A percentile compares a stretch with the other conserved stretches of the same genome.
These are phyloP conservation scores for Jamesozyma spencerorum DNA, from an alignment of 805 yeast species.

Conservation along the genomic window DNA sequence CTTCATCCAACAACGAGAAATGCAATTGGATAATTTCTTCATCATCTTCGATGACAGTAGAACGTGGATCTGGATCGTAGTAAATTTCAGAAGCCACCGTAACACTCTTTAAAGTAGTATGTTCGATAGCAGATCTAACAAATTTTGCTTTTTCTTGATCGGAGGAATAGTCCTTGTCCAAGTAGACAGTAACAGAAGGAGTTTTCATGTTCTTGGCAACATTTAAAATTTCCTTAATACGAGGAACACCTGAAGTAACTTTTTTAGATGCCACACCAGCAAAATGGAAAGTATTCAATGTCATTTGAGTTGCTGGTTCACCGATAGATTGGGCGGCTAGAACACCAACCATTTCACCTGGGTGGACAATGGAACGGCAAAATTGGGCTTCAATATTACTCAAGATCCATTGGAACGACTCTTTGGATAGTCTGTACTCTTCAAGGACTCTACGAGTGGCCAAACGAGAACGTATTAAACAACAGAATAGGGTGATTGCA, in stretches of 20 bases:
- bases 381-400: constrained; percentile 93
- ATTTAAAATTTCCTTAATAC: constrained; percentile 93
- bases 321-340: constrained; percentile 97
- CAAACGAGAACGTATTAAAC: constrained; percentile 84
- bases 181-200: constrained; percentile 96
- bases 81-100: constrained; percentile 96
- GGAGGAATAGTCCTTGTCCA: constrained; percentile 66
- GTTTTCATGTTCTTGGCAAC: constrained; percentile 98
- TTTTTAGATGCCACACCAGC: constrained; percentile 97
- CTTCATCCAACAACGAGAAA: constrained; percentile 96
- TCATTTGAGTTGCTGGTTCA: constrained; percentile 98
- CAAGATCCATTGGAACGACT: constrained; percentile 90
- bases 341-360: constrained; percentile 98
- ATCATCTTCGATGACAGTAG: constrained; percentile 95
- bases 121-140: constrained; percentile 94
- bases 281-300: constrained; percentile 93
- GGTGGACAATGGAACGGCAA: constrained; percentile 82
- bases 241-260: constrained; percentile 94
- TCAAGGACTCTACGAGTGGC: constrained; percentile 86
- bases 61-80: constrained; percentile 96
- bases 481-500: constrained; percentile 84
- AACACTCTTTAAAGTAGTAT: constrained; percentile 87
- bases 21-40: constrained; percentile 94
- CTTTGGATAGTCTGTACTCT: constrained; percentile 74
- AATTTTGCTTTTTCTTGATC: constrained; percentile 92